Evolutionary conservation across 768 basidiomycete genomes (phyloP).

Genomic region (Xerocomellus intermedius): DNA sequence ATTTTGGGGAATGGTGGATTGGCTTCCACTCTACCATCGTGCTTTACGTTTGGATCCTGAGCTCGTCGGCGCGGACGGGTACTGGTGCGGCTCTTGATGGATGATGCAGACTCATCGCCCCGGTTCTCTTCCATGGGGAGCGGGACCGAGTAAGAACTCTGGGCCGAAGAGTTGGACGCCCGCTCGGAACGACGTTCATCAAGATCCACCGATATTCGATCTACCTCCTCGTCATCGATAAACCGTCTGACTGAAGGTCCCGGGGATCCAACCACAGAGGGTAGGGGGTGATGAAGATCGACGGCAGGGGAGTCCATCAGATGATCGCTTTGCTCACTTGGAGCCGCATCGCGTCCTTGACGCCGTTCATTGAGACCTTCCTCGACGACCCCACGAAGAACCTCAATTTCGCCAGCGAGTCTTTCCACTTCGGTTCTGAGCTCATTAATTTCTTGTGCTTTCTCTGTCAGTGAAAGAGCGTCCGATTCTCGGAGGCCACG

Average conservation of each 20-base stretch:
- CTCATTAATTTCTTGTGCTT: slow-evolving; percentile 62
- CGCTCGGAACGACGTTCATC: slow-evolving; percentile 62
- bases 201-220: slow-evolving; percentile 63
- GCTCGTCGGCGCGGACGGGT: neutral
- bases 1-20: slow-evolving; percentile 76
- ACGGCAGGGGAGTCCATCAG: neutral
- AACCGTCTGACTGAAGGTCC: slow-evolving; percentile 34
- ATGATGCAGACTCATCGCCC: neutral
- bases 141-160: slow-evolving; percentile 13
- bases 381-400: slow-evolving; percentile 83
- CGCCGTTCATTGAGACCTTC: slow-evolving; percentile 78
- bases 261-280: slow-evolving; percentile 3
- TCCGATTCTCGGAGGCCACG: slow-evolving; percentile 64
- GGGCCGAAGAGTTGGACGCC: slow-evolving; percentile 29
- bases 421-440: slow-evolving; percentile 77
- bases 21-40: slow-evolving; percentile 29
- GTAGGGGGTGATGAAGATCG: neutral
- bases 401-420: slow-evolving; percentile 81
- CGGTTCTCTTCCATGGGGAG: neutral
- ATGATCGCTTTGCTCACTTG: slow-evolving; percentile 5
- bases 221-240: slow-evolving; percentile 57
- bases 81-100: neutral
- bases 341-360: slow-evolving; percentile 44
- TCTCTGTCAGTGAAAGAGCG: slow-evolving; percentile 52
- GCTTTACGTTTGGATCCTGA: slow-evolving; percentile 1